Base-by-base conservation (phyloP, 495 filamentous ascomycete species). In the Jackrogersella minutella region DNA sequence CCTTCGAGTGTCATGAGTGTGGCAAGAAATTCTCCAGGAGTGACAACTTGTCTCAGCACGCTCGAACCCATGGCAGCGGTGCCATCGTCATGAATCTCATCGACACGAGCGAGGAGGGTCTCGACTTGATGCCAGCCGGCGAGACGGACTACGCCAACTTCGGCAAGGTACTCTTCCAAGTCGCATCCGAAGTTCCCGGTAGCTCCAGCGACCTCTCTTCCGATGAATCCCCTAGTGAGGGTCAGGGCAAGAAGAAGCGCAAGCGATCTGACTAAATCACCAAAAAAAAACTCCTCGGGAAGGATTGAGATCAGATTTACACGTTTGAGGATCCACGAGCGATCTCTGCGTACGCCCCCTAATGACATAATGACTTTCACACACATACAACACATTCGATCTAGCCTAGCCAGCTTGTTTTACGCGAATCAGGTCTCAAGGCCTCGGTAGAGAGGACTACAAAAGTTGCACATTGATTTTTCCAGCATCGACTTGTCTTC, bases 21-120 rank as follows among this genome's bases (percentile, higher is more conserved):
- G 94, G 95, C 61, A 99, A 99, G 88, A 97, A 97, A 82, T 99
- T 98, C 82, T 98, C 95, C 1, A 91, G 96, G 58, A 94, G 90
- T 70, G 96, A 99, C 79, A 99, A 99, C 80, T 86, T 99, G 19
- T 89, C 92, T 28, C 96, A 99, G 78, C 96, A 99, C 73, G 88
- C 95, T 46, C 88, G 96, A 49, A 99, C 95, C 11, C 96, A 99
- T 70, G 96, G 92, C 43, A 88, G 87, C 50, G 92, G 92, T 41
- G 91, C 94, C 57, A 90, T 97, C 64, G 87, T 93, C 57, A 91
- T 98, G 91, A 88, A 90, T 61, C 83, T 97, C 59, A 80, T 96
- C 37, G 91, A 97, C 54, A 82, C 84, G 14, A 89, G 90, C 33
- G 74, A 81, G 3, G 71, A 73, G 14, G 58, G 67, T 71, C 81